Evolutionary conservation across 2,329 filamentous ascomycete species (phyloP).

Genomic region (Xylariaceae sp.): DNA sequence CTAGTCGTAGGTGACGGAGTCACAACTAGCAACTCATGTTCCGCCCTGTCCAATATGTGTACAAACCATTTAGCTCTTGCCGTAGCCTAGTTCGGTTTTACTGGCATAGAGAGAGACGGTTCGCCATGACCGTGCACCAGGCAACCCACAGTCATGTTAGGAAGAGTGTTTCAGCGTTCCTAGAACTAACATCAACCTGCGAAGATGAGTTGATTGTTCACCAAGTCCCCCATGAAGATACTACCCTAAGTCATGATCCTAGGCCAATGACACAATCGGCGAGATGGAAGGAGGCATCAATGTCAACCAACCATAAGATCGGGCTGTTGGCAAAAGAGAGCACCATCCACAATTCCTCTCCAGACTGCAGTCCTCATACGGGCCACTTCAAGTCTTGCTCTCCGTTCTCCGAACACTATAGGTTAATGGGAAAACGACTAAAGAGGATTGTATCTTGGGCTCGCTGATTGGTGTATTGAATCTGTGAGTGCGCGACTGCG

Average conservation of each 20-base stretch:
- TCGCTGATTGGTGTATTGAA: not conserved
- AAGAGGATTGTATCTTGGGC: too few species aligned
- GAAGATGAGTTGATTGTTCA: not conserved
- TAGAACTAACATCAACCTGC: not conserved
- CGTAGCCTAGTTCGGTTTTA: not conserved
- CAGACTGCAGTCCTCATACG: not conserved
- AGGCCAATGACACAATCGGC: not conserved
- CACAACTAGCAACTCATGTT: not conserved
- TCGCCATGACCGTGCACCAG: too few species aligned
- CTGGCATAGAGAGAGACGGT: not conserved
- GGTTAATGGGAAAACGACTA: not conserved
- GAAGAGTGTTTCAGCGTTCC: not conserved
- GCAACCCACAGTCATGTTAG: not conserved
- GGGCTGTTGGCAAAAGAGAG: not conserved
- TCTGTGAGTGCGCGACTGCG: not conserved
- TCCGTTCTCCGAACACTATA: not conserved
- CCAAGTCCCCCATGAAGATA: not conserved
- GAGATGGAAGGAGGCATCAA: not conserved
- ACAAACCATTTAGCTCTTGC: not conserved
- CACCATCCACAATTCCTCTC: not conserved
- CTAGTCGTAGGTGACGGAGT: not conserved
- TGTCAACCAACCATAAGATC: not conserved
- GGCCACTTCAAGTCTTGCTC: not conserved
- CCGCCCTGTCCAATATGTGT: not conserved
- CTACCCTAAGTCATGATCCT: not conserved